Evolutionary conservation across 257 asterid genomes (phyloP).

Genomic region (Petunia secreta): DNA sequence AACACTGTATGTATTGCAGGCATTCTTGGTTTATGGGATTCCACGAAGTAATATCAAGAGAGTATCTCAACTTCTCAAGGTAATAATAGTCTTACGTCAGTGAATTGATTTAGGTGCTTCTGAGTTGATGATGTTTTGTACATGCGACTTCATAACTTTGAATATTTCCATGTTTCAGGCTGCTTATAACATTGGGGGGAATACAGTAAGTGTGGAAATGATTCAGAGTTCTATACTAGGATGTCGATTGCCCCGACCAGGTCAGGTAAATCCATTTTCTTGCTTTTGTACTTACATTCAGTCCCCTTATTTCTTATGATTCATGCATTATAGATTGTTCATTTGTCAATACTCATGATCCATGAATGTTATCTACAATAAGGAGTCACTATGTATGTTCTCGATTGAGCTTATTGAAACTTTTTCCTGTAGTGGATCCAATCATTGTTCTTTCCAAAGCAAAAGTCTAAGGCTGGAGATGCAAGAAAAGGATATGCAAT

Average conservation of each 20-base stretch:
- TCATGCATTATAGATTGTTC: background rate
- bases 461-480: conserved; percentile 63
- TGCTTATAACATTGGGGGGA: conserved; percentile 87
- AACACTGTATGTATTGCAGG: conserved; percentile 48
- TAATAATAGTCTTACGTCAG: conserved; percentile 27
- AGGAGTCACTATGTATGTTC: conserved; percentile 11
- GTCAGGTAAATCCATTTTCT: conserved; percentile 52
- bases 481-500: conserved; percentile 51
- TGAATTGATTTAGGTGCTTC: background rate
- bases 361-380: background rate
- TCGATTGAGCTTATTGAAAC: conserved; percentile 24
- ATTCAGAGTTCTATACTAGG: conserved; percentile 74
- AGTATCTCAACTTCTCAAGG: conserved; percentile 75
- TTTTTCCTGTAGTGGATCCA: conserved; percentile 71
- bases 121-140: background rate
- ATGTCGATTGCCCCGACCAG: conserved; percentile 87
- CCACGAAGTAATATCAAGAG: conserved; percentile 69
- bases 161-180: conserved; percentile 54
- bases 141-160: background rate
- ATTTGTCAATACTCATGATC: background rate
- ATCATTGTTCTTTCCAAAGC: conserved; percentile 63
- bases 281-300: background rate
- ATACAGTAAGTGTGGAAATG: conserved; percentile 68
- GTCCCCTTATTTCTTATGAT: conserved; percentile 8
- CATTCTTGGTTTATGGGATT: conserved; percentile 75